A percentile compares a stretch with the other conserved stretches of the same genome.
Conservation (phyloP, 257 asterid species). For the Petunia secreta region DNA sequence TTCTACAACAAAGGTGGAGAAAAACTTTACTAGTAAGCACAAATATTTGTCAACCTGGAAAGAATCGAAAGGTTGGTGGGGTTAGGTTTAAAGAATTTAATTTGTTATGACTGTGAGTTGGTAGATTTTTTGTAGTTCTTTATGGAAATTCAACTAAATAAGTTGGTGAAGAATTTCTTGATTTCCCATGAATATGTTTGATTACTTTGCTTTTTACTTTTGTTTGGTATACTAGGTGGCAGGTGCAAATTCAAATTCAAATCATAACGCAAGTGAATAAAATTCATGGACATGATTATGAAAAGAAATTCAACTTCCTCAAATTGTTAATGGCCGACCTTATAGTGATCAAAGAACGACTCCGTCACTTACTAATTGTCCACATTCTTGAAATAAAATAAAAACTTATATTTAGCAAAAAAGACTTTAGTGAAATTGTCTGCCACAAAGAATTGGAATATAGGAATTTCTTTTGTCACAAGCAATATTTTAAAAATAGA, state of each 20-base stretch:
- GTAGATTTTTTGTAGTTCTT: background rate
- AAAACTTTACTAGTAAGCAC: background rate
- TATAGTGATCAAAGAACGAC: background rate
- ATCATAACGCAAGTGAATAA: background rate
- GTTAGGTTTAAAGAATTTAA: background rate
- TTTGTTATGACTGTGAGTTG: constrained; percentile 12
- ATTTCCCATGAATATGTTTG: background rate
- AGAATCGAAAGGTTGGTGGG: background rate
- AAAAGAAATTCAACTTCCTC: background rate
- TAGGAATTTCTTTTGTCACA: background rate
- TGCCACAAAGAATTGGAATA: background rate
- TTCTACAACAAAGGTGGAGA: background rate
- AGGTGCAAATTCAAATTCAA: background rate
- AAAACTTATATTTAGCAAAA: background rate
- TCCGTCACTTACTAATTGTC: background rate
- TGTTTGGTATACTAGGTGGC: background rate
- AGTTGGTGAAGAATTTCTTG: background rate
- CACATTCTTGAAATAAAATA: background rate
- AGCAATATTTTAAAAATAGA: background rate
- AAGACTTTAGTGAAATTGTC: background rate
- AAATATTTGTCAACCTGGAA: background rate
- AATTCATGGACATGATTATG: background rate
- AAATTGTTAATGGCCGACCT: background rate
- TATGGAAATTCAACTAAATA: background rate
- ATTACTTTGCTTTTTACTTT: background rate